Conservation (phyloP, 768 basidiomycete genomes). For the Tulasnella sp. region DNA sequence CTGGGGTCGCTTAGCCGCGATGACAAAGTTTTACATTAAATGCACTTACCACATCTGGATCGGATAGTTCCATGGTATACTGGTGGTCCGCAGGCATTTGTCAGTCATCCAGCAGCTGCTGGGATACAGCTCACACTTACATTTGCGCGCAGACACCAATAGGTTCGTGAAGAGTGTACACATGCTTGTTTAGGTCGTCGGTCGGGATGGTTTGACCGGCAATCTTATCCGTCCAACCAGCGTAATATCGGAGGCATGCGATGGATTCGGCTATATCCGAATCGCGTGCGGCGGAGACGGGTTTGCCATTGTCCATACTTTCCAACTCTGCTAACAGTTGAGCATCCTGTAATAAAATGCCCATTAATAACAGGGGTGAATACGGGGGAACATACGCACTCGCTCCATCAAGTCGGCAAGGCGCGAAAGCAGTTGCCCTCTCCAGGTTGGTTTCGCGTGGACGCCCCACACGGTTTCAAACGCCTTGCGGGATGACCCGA, state of each 20-base stretch:
- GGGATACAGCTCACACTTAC: slow-evolving; percentile 47
- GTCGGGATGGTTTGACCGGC: slow-evolving; percentile 84
- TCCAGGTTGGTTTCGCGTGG: slow-evolving; percentile 78
- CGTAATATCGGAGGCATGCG: slow-evolving; percentile 60
- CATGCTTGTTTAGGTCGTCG: slow-evolving; percentile 72
- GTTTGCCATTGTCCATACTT: slow-evolving; percentile 89
- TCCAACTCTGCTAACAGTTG: slow-evolving; percentile 85
- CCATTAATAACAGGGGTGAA: not conserved
- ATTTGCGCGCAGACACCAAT: slow-evolving; percentile 96
- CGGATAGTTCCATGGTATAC: slow-evolving; percentile 93
- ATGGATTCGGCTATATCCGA: slow-evolving; percentile 79
- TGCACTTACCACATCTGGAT: slow-evolving; percentile 48
- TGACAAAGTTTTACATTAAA: not conserved
- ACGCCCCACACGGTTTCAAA: slow-evolving; percentile 89
- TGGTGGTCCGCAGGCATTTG: slow-evolving; percentile 41
- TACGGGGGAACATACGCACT: slow-evolving; percentile 11
- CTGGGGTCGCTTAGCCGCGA: slow-evolving; percentile 44
- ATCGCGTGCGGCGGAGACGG: slow-evolving; percentile 65
- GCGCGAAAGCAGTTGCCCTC: slow-evolving; percentile 79
- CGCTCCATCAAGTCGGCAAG: slow-evolving; percentile 90
- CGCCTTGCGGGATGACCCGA: slow-evolving; percentile 78
- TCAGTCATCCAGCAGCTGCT: not conserved
- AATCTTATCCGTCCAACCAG: slow-evolving; percentile 68
- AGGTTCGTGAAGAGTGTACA: slow-evolving; percentile 86
- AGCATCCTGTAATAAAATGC: slow-evolving; percentile 51